Conservation (phyloP, 1,139 yeast species). For the Suhomyces maxii region DNA sequence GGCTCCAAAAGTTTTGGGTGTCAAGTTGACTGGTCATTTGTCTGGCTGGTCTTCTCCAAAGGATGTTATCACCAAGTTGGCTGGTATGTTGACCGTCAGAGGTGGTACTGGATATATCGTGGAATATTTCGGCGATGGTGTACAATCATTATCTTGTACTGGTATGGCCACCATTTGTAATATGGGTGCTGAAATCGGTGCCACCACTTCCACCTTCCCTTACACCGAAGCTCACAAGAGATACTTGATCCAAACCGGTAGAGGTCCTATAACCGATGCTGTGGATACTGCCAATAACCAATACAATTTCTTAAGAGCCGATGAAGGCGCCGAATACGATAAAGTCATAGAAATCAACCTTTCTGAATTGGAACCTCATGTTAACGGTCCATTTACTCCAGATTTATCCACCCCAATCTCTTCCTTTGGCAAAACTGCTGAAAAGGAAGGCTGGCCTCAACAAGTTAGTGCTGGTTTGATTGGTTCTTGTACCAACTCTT, state of each 20-base stretch:
- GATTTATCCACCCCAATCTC: conserved; percentile 88
- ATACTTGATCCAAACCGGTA: conserved; percentile 76
- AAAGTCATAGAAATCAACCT: conserved; percentile 78
- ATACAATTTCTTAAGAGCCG: conserved; percentile 70
- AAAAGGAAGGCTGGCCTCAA: conserved; percentile 76
- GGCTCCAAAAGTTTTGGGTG: conserved; percentile 92
- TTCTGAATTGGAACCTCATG: conserved; percentile 76
- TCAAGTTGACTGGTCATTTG: conserved; percentile 81
- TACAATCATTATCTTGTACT: conserved; percentile 79
- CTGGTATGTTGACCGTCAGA: conserved; percentile 88
- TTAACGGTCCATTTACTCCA: conserved; percentile 95
- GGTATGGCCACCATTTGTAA: conserved; percentile 99
- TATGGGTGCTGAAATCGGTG: conserved; percentile 99
- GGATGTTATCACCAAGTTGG: conserved; percentile 88
- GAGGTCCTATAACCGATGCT: conserved; percentile 77
- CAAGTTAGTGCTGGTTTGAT: conserved; percentile 85
- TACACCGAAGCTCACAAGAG: conserved; percentile 84
- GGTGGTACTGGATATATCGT: conserved; percentile 97
- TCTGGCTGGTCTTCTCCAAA: conserved; percentile 95
- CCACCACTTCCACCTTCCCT: conserved; percentile 96
- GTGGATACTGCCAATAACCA: conserved; percentile 67
- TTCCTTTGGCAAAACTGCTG: conserved; percentile 61
- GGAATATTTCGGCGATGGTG: conserved; percentile 96
- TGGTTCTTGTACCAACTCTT: conserved; percentile 97
- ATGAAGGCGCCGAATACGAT: conserved; percentile 81